Evolutionary conservation across 129 eudicot species (phyloP).

Genomic region (Artemisia argyi): DNA sequence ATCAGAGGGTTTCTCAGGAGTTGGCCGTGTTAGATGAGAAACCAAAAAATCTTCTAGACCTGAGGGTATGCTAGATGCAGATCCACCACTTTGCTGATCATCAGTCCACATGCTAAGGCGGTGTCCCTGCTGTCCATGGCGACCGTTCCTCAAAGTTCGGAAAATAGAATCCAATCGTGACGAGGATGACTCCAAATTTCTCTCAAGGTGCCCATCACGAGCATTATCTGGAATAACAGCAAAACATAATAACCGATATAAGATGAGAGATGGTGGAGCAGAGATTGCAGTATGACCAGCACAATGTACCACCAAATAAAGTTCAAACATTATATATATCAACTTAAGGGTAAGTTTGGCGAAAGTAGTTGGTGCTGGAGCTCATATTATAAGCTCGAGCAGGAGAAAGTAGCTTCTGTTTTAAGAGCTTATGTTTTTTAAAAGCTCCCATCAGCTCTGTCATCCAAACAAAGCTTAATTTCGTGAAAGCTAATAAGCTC

Average conservation of each 20-base stretch:
- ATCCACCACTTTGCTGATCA: conserved; percentile 73
- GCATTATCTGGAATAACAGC: conserved; percentile 50
- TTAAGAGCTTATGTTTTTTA: too few relatives aligned
- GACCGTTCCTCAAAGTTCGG: conserved; percentile 81
- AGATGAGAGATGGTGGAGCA: background rate
- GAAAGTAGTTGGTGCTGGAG: too few relatives aligned
- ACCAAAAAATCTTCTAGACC: conserved; percentile 91
- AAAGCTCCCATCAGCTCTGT: too few relatives aligned
- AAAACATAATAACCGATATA: background rate
- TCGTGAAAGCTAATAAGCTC: too few relatives aligned
- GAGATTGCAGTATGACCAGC: background rate
- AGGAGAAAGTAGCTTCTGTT: too few relatives aligned
- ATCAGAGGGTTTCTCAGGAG: conserved; percentile 56
- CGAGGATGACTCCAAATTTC: conserved; percentile 60
- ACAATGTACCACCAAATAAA: background rate
- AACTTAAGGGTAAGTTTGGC: background rate
- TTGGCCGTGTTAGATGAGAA: conserved; percentile 66
- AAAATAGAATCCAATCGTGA: conserved; percentile 78
- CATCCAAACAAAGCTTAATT: too few relatives aligned
- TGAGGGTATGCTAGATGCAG: conserved; percentile 76
- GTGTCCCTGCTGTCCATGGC: conserved; percentile 89
- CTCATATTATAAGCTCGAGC: too few relatives aligned
- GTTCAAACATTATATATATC: background rate
- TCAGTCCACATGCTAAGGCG: conserved; percentile 80
- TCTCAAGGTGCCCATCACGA: conserved; percentile 55